Percentiles rank a stretch among this genome's conserved stretches.
These are phyloP conservation scores for Phalaenopsis aphrodite DNA, from an alignment of 106 monocot genomes.

Conservation along the genomic window DNA sequence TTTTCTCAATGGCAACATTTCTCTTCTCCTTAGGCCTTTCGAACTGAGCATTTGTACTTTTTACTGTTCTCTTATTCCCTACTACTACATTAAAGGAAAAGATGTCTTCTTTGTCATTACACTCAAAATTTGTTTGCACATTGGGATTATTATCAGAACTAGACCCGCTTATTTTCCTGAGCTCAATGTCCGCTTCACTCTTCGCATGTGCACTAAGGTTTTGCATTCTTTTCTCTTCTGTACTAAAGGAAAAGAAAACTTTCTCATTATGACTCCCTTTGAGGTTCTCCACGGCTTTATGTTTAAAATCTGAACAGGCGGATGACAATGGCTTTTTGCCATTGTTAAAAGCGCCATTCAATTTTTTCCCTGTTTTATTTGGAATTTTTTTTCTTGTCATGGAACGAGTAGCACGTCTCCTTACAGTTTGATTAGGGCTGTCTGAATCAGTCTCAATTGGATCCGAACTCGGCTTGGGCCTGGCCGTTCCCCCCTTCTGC, in stretches of 20 bases:
- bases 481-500: neutral
- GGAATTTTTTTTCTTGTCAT: constrained; percentile 29
- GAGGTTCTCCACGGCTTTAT: constrained; percentile 13
- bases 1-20: constrained; percentile 16
- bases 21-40: constrained; percentile 23
- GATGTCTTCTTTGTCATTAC: constrained; percentile 12
- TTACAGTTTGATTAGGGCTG: constrained; percentile 24
- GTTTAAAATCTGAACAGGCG: constrained; percentile 15
- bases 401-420: constrained; percentile 70
- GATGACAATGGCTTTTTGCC: constrained; percentile 32
- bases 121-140: constrained; percentile 1
- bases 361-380: constrained; percentile 22
- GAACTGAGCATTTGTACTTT: constrained; percentile 13
- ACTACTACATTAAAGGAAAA: constrained; percentile 44
- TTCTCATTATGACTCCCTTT: neutral
- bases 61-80: constrained; percentile 11
- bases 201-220: constrained; percentile 12
- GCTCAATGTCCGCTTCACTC: constrained; percentile 18
- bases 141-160: constrained; percentile 21
- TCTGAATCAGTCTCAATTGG: constrained; percentile 81
- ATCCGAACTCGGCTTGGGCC: constrained; percentile 39
- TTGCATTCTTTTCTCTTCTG: constrained; percentile 14
- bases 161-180: constrained; percentile 22
- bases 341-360: constrained; percentile 6
- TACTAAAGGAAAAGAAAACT: constrained; percentile 44